Percentiles rank a stretch among this genome's conserved stretches.
phyloP scores from a whole-genome alignment of 2,329 filamentous ascomycete genomes.

The Leptodontidium sp. region DNA sequence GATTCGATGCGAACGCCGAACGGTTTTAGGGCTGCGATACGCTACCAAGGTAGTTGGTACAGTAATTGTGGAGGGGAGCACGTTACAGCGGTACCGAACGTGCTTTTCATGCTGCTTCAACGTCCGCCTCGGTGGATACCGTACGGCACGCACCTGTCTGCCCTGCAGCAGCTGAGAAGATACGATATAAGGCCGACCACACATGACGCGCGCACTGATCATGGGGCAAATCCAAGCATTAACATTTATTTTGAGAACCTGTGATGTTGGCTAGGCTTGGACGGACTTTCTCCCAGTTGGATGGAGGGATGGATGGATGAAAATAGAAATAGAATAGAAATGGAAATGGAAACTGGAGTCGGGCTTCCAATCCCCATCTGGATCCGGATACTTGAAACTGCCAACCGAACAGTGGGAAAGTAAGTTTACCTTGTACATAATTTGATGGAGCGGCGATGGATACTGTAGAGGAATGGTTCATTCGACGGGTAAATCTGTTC shows the following conservation, averaged over 20 bases:
- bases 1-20: background rate
- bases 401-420: slow-evolving; percentile 12
- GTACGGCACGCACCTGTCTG: too few relatives aligned
- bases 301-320: background rate
- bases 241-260: slow-evolving; percentile 4
- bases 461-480: too few relatives aligned
- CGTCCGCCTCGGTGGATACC: background rate
- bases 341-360: slow-evolving; percentile 1
- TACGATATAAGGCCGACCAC: background rate
- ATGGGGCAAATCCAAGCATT: background rate
- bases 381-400: slow-evolving; percentile 5
- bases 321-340: slow-evolving; percentile 4
- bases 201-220: background rate
- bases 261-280: background rate
- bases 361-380: background rate
- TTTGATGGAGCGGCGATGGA: too few relatives aligned
- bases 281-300: background rate
- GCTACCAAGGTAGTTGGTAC: too few relatives aligned
- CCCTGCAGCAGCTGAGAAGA: too few relatives aligned
- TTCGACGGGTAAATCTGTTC: slow-evolving; percentile 11
- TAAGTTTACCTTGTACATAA: background rate
- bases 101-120: background rate
- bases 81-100: background rate
- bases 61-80: background rate
- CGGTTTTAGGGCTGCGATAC: background rate